A percentile compares a stretch with the other conserved stretches of the same genome.
Evolutionary conservation across 176 grass and related monocot genomes (phyloP).

Genomic region (Melocanna baccifera): DNA sequence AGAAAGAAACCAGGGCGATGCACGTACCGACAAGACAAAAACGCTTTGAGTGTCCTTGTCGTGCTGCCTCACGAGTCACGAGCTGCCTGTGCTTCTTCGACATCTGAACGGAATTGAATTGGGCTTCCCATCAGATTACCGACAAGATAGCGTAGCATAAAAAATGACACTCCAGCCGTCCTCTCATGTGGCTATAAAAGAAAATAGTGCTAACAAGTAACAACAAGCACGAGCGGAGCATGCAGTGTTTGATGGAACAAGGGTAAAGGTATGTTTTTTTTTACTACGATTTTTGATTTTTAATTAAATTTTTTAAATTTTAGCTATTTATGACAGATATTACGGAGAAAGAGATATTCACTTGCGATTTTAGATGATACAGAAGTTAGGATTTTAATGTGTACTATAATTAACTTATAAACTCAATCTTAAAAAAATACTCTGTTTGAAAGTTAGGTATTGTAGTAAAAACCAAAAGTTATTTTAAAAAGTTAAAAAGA

Average conservation of each 20-base stretch:
- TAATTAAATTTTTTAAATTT: too few relatives aligned
- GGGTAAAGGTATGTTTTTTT: too few relatives aligned
- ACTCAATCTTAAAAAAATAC: too few relatives aligned
- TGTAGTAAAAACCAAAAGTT: too few relatives aligned
- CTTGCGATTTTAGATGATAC: too few relatives aligned
- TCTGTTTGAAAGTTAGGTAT: too few relatives aligned
- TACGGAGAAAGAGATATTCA: too few relatives aligned
- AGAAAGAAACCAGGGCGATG: background rate
- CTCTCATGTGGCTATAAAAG: conserved; percentile 8
- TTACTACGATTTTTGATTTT: too few relatives aligned
- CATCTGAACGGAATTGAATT: conserved; percentile 1
- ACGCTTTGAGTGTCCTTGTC: conserved; percentile 24
- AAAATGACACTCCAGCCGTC: conserved; percentile 42
- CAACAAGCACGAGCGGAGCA: background rate
- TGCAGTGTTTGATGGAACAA: conserved; percentile 1
- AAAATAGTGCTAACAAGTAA: background rate
- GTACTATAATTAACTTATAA: too few relatives aligned
- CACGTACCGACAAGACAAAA: conserved; percentile 1
- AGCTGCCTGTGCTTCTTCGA: conserved; percentile 18
- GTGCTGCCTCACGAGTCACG: conserved; percentile 31
- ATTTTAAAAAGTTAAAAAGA: too few relatives aligned
- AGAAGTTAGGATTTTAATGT: too few relatives aligned
- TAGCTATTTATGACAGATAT: too few relatives aligned
- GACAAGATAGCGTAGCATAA: conserved; percentile 18
- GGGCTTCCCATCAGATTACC: conserved; percentile 19